Base-by-base conservation (phyloP, 2,329 filamentous ascomycete genomes). In the Alternaria infectoria region DNA sequence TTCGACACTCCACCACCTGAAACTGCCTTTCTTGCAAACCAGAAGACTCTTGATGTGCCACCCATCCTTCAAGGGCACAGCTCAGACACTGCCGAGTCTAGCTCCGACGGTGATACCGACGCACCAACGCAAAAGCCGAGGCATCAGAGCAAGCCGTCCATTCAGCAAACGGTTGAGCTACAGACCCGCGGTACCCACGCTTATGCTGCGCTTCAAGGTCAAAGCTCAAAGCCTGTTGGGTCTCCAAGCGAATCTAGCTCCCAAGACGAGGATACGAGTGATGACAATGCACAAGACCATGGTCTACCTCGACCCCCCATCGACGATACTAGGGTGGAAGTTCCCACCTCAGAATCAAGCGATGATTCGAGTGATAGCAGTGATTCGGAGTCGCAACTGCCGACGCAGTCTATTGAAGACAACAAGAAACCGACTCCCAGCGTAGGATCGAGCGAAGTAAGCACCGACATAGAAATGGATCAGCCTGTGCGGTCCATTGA, bases 161-260 rank as follows among this genome's bases (percentile, higher is more conserved):
- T 50, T 13, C 43, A 52, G 12, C 61, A n/a, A 17, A 54, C 52
- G 17, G 26, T 64, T 13, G 74, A 76, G 25, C 54, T 77, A 9
- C 67, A 64, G 5, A 54, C 71, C 9, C 68, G 57, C 15, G 65
- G 68, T 13, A 62, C 73, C 10, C 68, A 61, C 12, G 65, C 67
- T 15, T 76, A 77, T 57, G 75, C 75, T 28, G 69, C 69, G 26
- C 46, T 70, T 23, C 72, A 70, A 56, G 65, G 61, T 19, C 61
- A 28, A 32, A 43, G 54, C 12, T 65, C 57, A 10, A 50, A 36
- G 10, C 52, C 49, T 1, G 25, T 47, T 10, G 55, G 45, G 19
- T 28, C 23, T 5, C 54, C 28, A 4, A 47, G 30, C 7, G 56
- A 63, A 11, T 13, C 12, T 13, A 55, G 49, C 7, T 45, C 25